Base-by-base conservation (phyloP, 257 asterid genomes). In the Scutellaria galericulata region DNA sequence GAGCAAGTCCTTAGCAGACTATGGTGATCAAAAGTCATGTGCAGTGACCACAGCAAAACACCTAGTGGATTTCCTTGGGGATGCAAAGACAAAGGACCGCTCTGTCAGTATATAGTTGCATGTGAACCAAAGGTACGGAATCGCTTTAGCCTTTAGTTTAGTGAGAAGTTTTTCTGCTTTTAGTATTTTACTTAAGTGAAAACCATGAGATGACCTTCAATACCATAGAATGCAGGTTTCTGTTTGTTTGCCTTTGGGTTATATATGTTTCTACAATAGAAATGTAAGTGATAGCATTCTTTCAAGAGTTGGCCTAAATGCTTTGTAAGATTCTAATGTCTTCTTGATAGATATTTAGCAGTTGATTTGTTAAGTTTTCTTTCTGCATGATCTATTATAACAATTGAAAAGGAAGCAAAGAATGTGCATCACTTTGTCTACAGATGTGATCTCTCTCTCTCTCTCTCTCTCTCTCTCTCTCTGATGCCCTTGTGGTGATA, bases 1-100 rank as follows among this genome's bases (percentile, higher is more conserved):
- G 99, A 94, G 99, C 89, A 94, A 91, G 86, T 94, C 99, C 51
- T 84, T 94, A 64, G 93, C 92, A 53, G 99, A 94, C 51, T 94
- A 94, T 79, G 99, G 99, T 63, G 92, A 76, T 76, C 99, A 94
- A 59, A 94, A 91, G 86, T 94, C 99, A 44, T 91, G 97, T 80
- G 98, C 99, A 45, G 95, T 94, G 79, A 94, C 97, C 70, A 94
- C 99, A 64, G 99, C 99, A 42, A 94, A 89, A 78, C 95, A 98
- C 73, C 87, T 94, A 51, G 96, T 98, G 79, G 95, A 91, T 83
- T 94, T 94, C 83, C 93, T 94, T 9, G 99, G 99, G 75, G 97
- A 88, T 83, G 87, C 95, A 11, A 88, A 84, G 97, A 94, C 78
- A 94, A 94, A 84, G 99, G 99, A 74, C 78, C 91, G 80, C 99